Evolutionary conservation across 2,329 filamentous ascomycete species (phyloP), one percentile per base, ranked within the genome.

Genomic region (Sarocladium kiliense): DNA sequence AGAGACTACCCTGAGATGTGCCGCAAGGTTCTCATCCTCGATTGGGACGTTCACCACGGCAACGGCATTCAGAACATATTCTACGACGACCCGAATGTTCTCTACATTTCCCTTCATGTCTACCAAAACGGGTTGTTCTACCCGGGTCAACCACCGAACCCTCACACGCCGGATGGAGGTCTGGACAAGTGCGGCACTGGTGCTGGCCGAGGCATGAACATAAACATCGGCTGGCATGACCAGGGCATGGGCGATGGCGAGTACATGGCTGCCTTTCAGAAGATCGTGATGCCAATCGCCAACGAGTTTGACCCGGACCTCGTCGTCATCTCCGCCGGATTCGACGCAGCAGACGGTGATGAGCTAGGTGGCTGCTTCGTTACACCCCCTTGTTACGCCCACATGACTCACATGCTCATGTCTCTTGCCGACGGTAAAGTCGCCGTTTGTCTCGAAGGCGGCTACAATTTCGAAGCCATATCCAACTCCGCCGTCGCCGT

Each of bases 341-440:
- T 99, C 63, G 94, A 99, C 68, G 94, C 94, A 16, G 94, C 94
- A 0, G 89, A 89, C 60, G 94, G 94, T 12, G 94, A 99, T 69
- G 87, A 94, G 65, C 80, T 99, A 1, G 94, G 94, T 53, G 91
- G 89, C 30, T 99, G 94, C 68, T 93, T 91, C 65, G 94, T 99
- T 4, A 88, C 91, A 1, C 94, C 94, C 0, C 74, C 85, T 3
- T 96, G 94, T 66, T 99, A 97, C 67, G 90, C 92, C 14, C 93
- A 99, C 66, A 97, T 99, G 94, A 97, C 94, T 16, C 91, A 97
- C 67, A 97, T 97, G 93, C 82, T 99, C 49, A 97, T 97, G 92
- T 91, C 90, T 2, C 78, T 99, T 19, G 93, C 94, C 1, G 80
- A 86, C 44, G 94, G 94, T 26, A 96, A 92, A 66, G 80, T 99